These are phyloP conservation scores for Colletotrichum godetiae DNA, from an alignment of 2,329 filamentous ascomycete genomes.

Conservation along the genomic window DNA sequence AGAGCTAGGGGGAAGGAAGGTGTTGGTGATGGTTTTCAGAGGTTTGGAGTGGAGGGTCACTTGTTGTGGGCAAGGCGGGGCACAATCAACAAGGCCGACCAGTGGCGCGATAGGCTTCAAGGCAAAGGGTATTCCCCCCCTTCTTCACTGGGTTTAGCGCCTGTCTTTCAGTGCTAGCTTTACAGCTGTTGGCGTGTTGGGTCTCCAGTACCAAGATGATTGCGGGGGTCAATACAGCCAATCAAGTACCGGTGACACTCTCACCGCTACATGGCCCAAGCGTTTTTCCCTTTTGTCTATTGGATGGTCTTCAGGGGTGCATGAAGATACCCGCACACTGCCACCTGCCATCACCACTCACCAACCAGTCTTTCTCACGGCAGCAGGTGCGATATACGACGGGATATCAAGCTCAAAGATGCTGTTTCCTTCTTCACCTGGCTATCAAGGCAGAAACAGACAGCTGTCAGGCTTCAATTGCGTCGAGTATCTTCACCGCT, in stretches of 20 bases:
- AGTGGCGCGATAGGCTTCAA: slow-evolving; percentile 33
- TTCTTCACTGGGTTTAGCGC: slow-evolving; percentile 33
- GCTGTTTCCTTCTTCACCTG: background rate
- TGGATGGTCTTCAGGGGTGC: slow-evolving; percentile 33
- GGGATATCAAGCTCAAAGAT: background rate
- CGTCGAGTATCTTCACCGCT: background rate
- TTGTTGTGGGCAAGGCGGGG: slow-evolving; percentile 45
- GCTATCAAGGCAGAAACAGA: background rate
- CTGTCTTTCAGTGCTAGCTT: slow-evolving; percentile 24
- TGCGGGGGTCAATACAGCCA: slow-evolving; percentile 6
- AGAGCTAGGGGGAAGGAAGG: slow-evolving; percentile 42
- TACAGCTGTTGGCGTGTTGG: background rate
- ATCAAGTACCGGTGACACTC: slow-evolving; percentile 34
- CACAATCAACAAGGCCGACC: slow-evolving; percentile 38
- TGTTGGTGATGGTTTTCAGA: slow-evolving; percentile 49
- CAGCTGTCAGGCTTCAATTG: background rate
- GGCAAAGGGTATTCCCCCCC: slow-evolving; percentile 20
- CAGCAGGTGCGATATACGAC: slow-evolving; percentile 5
- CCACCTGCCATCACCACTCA: slow-evolving; percentile 23
- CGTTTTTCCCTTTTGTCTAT: slow-evolving; percentile 17
- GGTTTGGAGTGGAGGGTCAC: slow-evolving; percentile 38
- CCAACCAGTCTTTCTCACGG: background rate
- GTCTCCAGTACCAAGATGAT: slow-evolving; percentile 15
- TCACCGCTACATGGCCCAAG: slow-evolving; percentile 41
- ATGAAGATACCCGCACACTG: slow-evolving; percentile 29